Evolutionary conservation across 805 yeast genomes (phyloP), one percentile per base, ranked within the genome.

Genomic region (Zygoascus bituminiphila): DNA sequence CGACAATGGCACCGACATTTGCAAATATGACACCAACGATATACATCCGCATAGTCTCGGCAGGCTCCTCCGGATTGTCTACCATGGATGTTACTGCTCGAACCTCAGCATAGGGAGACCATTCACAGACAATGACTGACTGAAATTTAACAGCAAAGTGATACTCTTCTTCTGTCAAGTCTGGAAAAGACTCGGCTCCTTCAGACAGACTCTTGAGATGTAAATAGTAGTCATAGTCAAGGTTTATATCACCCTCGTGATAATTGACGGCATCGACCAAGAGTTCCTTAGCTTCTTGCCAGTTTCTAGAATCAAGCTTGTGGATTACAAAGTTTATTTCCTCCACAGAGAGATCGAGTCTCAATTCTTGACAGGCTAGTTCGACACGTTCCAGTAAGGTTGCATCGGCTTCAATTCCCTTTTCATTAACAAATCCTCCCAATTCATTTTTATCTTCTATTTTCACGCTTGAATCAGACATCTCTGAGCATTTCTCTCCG

Each of bases 51-150:
- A 76, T 57, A 4, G 81, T 77, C 50, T 79, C 81, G 40, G 65
- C 67, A 3, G 73, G 71, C 40, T 70, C 61, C 7, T 54, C 46
- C 1, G 74, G 74, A 50, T 78, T 81, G 56, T 78, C 82, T 42
- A 57, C 66, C 45, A 55, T 64, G 37, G 71, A 73, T 2, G 79
- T 74, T 29, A 73, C 76, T n/a, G 82, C 75, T 33, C 84, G 63
- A 12, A 79, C 79, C 58, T 79, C 82, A 7, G 82, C 79, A 51
- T 78, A 78, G 2, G 81, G 80, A 1, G 82, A 76, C 54, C 68
- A 71, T 51, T 51, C 54, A 38, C 49, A 41, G 36, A 57, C 62
- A 36, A 73, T 56, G 19, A 66, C 69, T 9, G 76, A 75, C 50
- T 71, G 70, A 17, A 69, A 53, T 44, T 62, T 62, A 19, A 62